Evolutionary conservation across 1,284 basidiomycete species (phyloP).

Genomic region (Vanrija sp.): DNA sequence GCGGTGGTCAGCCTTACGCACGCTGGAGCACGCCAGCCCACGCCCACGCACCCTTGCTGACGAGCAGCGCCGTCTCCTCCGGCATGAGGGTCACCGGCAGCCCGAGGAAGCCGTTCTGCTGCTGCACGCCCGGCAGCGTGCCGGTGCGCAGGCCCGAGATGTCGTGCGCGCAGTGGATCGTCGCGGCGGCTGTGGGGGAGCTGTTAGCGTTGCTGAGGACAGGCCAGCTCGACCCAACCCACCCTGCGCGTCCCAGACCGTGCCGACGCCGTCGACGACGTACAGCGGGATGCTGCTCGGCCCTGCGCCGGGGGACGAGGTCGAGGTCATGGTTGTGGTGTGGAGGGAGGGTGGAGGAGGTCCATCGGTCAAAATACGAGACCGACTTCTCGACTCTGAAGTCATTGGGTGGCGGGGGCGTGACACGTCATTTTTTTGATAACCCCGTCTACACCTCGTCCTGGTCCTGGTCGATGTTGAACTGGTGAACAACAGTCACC

Average conservation of each 20-base stretch:
- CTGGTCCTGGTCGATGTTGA: not conserved
- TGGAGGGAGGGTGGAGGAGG: not conserved
- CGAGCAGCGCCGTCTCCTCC: conserved; percentile 85
- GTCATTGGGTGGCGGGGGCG: not conserved
- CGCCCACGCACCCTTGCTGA: conserved; percentile 77
- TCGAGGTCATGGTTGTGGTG: not conserved
- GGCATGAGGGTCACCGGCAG: conserved; percentile 81
- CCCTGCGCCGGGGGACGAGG: not conserved
- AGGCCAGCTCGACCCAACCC: conserved; percentile 6
- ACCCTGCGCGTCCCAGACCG: conserved; percentile 49
- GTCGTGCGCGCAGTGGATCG: conserved; percentile 69
- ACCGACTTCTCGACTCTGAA: not conserved
- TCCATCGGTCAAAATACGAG: not conserved
- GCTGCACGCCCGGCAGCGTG: conserved; percentile 87
- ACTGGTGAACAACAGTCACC: not conserved
- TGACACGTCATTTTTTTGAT: conserved; percentile 2
- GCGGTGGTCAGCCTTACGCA: too few species aligned
- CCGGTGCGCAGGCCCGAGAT: conserved; percentile 83
- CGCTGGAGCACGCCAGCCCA: too few species aligned
- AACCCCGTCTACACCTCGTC: too few species aligned
- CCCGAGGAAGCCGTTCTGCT: conserved; percentile 96
- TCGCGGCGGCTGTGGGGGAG: conserved; percentile 59
- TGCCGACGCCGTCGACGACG: conserved; percentile 45
- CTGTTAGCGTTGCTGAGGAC: not conserved
- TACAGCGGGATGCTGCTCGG: conserved; percentile 41